Percentiles rank a stretch among this genome's conserved stretches.
Evolutionary conservation across 106 monocot species (phyloP).

Genomic region (Hemerocallis citrina): DNA sequence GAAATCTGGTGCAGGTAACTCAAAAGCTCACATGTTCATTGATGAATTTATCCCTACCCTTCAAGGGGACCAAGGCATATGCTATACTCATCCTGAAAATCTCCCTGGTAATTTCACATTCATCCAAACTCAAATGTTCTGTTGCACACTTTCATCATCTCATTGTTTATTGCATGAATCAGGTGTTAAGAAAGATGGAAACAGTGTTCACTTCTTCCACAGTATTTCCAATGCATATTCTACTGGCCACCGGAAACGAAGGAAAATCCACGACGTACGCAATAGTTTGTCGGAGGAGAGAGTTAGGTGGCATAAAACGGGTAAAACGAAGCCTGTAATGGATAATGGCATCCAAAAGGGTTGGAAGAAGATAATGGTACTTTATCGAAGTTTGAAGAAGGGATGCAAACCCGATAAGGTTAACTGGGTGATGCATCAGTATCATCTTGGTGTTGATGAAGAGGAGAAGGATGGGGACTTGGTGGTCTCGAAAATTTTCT

Average conservation of each 20-base stretch:
- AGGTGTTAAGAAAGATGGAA: constrained; percentile 90
- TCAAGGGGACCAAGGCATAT: constrained; percentile 71
- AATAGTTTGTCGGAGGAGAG: constrained; percentile 25
- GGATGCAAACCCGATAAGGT: constrained; percentile 60
- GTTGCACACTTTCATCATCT: not conserved
- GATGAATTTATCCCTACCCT: constrained; percentile 92
- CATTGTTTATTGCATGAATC: constrained; percentile 1
- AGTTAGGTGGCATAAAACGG: constrained; percentile 96
- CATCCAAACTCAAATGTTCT: not conserved
- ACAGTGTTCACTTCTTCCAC: constrained; percentile 77
- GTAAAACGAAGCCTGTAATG: constrained; percentile 73
- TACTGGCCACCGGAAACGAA: constrained; percentile 71
- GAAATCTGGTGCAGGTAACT: constrained; percentile 48
- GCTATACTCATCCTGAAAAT: constrained; percentile 92
- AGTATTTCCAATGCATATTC: constrained; percentile 74
- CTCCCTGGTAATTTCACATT: constrained; percentile 68
- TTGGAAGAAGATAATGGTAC: constrained; percentile 94
- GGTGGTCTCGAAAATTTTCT: constrained; percentile 86
- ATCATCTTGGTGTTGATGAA: constrained; percentile 85
- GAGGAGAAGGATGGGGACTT: constrained; percentile 76
- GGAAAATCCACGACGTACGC: constrained; percentile 38
- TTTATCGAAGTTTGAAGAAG: constrained; percentile 54
- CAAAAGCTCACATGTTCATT: constrained; percentile 62
- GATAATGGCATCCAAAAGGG: constrained; percentile 70
- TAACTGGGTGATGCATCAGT: constrained; percentile 98